phyloP scores from a whole-genome alignment of 352 stramenopile genomes.

The Blastocystis hominis region DNA sequence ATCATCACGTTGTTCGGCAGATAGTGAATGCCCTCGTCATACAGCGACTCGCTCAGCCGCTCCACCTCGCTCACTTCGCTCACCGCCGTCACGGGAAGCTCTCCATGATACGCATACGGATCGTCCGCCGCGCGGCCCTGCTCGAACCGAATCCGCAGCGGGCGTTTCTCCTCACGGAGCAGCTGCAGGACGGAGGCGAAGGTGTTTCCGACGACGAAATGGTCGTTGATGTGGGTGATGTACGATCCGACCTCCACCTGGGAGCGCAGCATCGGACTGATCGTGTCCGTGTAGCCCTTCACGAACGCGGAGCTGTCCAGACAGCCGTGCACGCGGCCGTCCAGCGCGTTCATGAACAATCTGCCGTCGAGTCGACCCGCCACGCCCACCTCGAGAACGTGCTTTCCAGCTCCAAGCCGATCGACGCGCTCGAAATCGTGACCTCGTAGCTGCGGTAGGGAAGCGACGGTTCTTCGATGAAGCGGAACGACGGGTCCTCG shows the following conservation, averaged over 20 bases:
- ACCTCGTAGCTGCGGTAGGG: slow-evolving; percentile 40
- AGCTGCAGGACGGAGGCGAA: slow-evolving; percentile 21
- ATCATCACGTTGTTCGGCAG: background rate
- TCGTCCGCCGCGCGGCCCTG: background rate
- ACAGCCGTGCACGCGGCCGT: slow-evolving; percentile 32
- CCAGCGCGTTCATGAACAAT: background rate
- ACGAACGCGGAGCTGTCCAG: slow-evolving; percentile 26
- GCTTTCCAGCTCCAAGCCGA: slow-evolving; percentile 41
- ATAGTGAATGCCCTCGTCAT: background rate
- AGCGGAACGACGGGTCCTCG: slow-evolving; percentile 8
- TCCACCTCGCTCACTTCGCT: background rate
- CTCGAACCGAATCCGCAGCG: slow-evolving; percentile 27
- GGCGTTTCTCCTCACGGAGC: background rate
- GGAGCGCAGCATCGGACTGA: background rate
- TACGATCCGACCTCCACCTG: slow-evolving; percentile 4
- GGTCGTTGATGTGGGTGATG: slow-evolving; percentile 32
- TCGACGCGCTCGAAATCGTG: background rate
- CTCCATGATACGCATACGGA: slow-evolving; percentile 26
- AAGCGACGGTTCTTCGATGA: background rate
- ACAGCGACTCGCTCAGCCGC: background rate
- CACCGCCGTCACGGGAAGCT: background rate
- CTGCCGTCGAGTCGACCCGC: background rate
- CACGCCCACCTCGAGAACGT: background rate
- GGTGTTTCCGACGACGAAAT: slow-evolving; percentile 41
- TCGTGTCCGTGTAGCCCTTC: background rate